These are phyloP conservation scores for Salix caprea DNA, from an alignment of 345 rosid species.

Conservation along the genomic window DNA sequence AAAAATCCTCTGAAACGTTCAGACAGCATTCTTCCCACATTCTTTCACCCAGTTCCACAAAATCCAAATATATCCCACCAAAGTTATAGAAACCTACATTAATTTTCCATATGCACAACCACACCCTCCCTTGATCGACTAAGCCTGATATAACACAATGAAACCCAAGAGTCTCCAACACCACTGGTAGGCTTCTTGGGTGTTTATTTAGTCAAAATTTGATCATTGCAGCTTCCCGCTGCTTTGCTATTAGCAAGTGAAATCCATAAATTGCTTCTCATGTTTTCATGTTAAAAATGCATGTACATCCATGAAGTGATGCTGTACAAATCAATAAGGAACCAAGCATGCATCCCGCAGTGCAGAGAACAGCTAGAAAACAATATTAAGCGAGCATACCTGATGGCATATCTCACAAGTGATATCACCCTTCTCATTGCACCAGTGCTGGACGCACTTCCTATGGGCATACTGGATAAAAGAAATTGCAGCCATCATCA, in stretches of 20 bases:
- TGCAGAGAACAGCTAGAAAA: not conserved
- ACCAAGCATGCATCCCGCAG: not conserved
- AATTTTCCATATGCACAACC: not conserved
- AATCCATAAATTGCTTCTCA: not conserved
- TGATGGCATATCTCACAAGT: constrained; percentile 93
- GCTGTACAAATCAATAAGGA: not conserved
- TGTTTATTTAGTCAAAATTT: not conserved
- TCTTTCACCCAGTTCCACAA: not conserved
- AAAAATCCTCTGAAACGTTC: not conserved
- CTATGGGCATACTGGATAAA: constrained; percentile 74
- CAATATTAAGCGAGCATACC: constrained; percentile 33
- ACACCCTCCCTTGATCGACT: not conserved
- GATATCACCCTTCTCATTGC: constrained; percentile 84
- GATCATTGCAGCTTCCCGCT: not conserved
- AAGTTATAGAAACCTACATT: not conserved
- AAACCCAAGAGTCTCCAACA: not conserved
- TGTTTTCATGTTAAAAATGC: not conserved
- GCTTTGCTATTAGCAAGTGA: not conserved
- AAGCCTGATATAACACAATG: not conserved
- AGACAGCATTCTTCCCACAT: not conserved
- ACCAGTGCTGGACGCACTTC: constrained; percentile 94
- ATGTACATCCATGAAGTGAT: not conserved
- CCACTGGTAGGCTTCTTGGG: not conserved
- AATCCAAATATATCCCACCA: not conserved
- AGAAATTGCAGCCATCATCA: not conserved